Conservation (phyloP, 257 asterid genomes). For the Cinchona pubescens region DNA sequence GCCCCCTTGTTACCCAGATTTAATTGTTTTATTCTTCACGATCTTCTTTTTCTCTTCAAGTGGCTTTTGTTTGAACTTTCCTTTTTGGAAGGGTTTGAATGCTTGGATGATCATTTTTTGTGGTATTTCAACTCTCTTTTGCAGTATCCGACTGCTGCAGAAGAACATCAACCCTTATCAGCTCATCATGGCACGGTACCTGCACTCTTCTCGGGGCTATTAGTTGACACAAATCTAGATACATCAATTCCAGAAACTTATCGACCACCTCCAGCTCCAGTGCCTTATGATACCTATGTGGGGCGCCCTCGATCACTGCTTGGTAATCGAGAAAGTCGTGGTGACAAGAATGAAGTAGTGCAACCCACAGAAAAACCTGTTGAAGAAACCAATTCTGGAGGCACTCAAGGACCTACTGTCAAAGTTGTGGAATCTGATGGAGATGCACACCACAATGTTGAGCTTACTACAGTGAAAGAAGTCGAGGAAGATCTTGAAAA, state of each 20-base stretch:
- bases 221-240: slow-evolving; percentile 87
- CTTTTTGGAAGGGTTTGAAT: not conserved
- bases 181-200: slow-evolving; percentile 51
- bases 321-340: slow-evolving; percentile 33
- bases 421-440: slow-evolving; percentile 53
- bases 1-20: not conserved
- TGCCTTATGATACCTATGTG: slow-evolving; percentile 60
- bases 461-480: slow-evolving; percentile 38
- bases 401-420: slow-evolving; percentile 34
- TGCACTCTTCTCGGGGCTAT: slow-evolving; percentile 54
- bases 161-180: slow-evolving; percentile 60
- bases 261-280: slow-evolving; percentile 75
- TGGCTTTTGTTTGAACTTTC: not conserved
- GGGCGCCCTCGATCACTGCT: slow-evolving; percentile 45
- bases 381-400: slow-evolving; percentile 38
- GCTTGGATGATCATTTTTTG: slow-evolving; percentile 6
- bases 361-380: slow-evolving; percentile 38
- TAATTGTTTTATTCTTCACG: not conserved
- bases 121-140: slow-evolving; percentile 26
- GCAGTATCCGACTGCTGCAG: slow-evolving; percentile 67
- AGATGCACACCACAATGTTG: slow-evolving; percentile 30
- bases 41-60: not conserved
- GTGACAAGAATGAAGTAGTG: slow-evolving; percentile 44
- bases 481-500: slow-evolving; percentile 45
- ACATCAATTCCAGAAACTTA: slow-evolving; percentile 80